A percentile compares a stretch with the other conserved stretches of the same genome.
phyloP scores from a whole-genome alignment of 345 rosid genomes.

The Arabis hirsuta region DNA sequence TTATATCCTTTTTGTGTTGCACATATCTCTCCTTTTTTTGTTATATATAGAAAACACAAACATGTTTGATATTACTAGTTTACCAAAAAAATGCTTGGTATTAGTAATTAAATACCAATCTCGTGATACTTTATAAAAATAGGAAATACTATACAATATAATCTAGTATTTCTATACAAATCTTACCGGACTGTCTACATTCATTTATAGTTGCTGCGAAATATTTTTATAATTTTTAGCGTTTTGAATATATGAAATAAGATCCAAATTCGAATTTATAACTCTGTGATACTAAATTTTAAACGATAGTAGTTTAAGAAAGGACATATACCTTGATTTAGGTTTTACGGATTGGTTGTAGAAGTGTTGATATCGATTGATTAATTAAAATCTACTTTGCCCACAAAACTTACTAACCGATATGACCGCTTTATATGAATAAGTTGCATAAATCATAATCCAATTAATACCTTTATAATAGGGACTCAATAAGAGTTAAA shows the following conservation, averaged over 20 bases:
- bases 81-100: too few species aligned
- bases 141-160: neutral
- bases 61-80: slow-evolving; percentile 17
- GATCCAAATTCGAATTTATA: neutral
- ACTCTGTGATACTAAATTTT: neutral
- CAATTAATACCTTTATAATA: neutral
- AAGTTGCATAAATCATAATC: neutral
- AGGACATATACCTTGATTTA: slow-evolving; percentile 12
- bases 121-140: neutral
- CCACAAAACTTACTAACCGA: slow-evolving; percentile 15
- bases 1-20: neutral
- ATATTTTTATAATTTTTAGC: neutral
- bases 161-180: neutral
- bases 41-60: slow-evolving; percentile 23
- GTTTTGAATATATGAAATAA: neutral
- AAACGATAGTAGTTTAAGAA: neutral
- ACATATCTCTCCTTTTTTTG: neutral
- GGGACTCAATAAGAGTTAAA: neutral
- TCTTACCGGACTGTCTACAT: neutral
- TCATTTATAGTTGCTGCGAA: neutral
- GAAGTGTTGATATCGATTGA: slow-evolving; percentile 17
- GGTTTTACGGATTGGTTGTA: slow-evolving; percentile 4
- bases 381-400: slow-evolving; percentile 14
- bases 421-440: slow-evolving; percentile 2
- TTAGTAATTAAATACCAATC: neutral